Conservation (phyloP, 2,329 filamentous ascomycete species). For the Chrysosphaeria jannelii region DNA sequence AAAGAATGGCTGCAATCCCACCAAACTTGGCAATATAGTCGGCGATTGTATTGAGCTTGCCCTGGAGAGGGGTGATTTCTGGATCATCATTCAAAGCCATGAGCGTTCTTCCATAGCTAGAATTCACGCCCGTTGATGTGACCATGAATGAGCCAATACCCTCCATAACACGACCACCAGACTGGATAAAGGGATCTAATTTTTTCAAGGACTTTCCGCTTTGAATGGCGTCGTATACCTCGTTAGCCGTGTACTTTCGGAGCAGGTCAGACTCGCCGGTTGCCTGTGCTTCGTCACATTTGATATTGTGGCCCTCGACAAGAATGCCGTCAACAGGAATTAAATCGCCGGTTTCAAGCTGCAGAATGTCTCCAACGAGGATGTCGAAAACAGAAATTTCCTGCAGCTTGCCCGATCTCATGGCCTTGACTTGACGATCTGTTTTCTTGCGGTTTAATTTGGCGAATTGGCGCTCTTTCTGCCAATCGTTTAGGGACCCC, state of each 20-base stretch:
- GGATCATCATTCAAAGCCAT: constrained; percentile 44
- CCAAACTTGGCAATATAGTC: constrained; percentile 53
- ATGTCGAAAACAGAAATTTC: constrained; percentile 41
- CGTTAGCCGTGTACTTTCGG: constrained; percentile 33
- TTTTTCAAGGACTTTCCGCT: constrained; percentile 34
- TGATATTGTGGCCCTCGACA: constrained; percentile 42
- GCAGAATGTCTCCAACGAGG: constrained; percentile 37
- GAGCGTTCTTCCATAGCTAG: constrained; percentile 45
- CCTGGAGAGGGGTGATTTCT: constrained; percentile 47
- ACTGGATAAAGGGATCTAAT: constrained; percentile 63
- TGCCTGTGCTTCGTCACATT: constrained; percentile 49
- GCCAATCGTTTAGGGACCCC: constrained; percentile 50
- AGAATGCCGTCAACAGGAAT: constrained; percentile 45
- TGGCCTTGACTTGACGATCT: constrained; percentile 38
- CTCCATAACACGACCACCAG: constrained; percentile 49
- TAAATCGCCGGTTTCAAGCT: constrained; percentile 46
- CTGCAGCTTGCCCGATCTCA: constrained; percentile 38
- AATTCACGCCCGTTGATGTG: constrained; percentile 43
- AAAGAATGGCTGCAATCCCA: constrained; percentile 43
- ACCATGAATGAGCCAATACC: constrained; percentile 46
- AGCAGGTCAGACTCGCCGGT: constrained; percentile 56
- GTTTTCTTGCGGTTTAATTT: constrained; percentile 56
- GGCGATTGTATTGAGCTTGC: constrained; percentile 44
- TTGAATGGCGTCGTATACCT: constrained; percentile 39
- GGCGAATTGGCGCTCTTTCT: constrained; percentile 54